Base-by-base conservation (phyloP, 805 yeast genomes). In the Kazachstania martiniae region DNA sequence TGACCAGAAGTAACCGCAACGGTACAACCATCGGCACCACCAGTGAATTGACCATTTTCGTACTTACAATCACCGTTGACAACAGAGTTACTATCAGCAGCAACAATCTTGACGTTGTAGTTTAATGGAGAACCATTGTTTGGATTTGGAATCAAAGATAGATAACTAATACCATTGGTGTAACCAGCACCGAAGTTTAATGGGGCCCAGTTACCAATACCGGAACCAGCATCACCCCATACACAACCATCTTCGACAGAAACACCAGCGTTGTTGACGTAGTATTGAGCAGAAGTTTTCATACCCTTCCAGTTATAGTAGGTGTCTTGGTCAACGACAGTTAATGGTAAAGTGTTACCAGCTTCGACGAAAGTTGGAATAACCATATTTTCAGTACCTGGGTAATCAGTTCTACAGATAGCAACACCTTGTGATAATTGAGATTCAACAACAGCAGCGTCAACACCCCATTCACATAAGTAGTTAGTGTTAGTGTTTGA, bases 11-110 rank as follows among this genome's bases (percentile, higher is more conserved):
- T 72, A 41, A 86, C 89, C 43, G 87, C 74, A 42, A 78, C 91
- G 35, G 95, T 87, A 72, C 95, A 87, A 44, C 95, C 95, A 48
- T 74, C 82, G 23, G 73, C 38, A 39, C 83, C 82, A 39, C 59
- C 61, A 10, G 12, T 4, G 27, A 26, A 86, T 22, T 48, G 46
- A 51, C 96, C 96, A 53, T 83, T 67, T 53, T 70, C 82, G 66
- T 86, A 87, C 31, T 60, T 60, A 67, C 97, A 87, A 29, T 66
- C 62, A 45, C 96, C 95, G 44, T 64, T 63, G 37, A 72, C 68
- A 38, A 72, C 67, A 24, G 62, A 57, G 34, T 73, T 64, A 37
- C 72, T 77, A 35, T 72, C 79, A 35, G 72, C 68, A 41, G 77
- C 86, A 35, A 70, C 91, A 52, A 89, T 86, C 65, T 74, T 74